phyloP scores from a whole-genome alignment of 2,329 filamentous ascomycete species.

The Acrodontium crateriforme region DNA sequence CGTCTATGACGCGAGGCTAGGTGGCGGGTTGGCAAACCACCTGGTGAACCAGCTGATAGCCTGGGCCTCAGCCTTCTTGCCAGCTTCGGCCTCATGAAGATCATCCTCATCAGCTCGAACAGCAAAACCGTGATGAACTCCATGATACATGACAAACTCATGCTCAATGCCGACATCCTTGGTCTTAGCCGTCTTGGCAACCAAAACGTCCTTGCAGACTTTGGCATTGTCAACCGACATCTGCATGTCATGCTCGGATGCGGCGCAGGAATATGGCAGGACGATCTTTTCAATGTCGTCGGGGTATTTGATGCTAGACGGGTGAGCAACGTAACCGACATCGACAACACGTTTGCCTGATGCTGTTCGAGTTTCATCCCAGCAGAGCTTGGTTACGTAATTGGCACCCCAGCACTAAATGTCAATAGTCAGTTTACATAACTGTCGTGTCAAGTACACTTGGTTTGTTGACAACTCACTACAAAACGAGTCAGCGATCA shows the following conservation, averaged over 20 bases:
- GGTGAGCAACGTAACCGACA: conserved; percentile 24
- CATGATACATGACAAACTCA: conserved; percentile 25
- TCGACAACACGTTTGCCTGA: conserved; percentile 20
- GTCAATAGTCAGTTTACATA: background rate
- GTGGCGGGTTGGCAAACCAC: conserved; percentile 17
- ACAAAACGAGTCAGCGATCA: background rate
- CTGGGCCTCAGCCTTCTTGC: conserved; percentile 25
- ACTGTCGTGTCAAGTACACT: no score
- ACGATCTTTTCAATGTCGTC: conserved; percentile 21
- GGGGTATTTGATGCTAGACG: conserved; percentile 20
- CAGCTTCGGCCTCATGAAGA: conserved; percentile 18
- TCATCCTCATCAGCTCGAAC: conserved; percentile 22
- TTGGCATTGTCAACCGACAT: conserved; percentile 18
- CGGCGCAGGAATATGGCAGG: conserved; percentile 23
- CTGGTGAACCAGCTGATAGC: conserved; percentile 25
- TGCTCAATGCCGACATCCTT: conserved; percentile 22
- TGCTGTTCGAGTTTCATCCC: conserved; percentile 16
- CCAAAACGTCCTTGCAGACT: conserved; percentile 20
- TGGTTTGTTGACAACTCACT: no score
- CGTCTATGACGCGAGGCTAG: background rate
- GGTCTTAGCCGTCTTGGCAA: conserved; percentile 20
- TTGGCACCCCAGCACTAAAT: conserved; percentile 20
- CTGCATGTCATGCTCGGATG: conserved; percentile 13
- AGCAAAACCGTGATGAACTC: conserved; percentile 25
- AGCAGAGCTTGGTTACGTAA: conserved; percentile 21